A percentile compares a stretch with the other conserved stretches of the same genome.
These are phyloP conservation scores for Microcos paniculata DNA, from an alignment of 345 rosid species.

Conservation along the genomic window DNA sequence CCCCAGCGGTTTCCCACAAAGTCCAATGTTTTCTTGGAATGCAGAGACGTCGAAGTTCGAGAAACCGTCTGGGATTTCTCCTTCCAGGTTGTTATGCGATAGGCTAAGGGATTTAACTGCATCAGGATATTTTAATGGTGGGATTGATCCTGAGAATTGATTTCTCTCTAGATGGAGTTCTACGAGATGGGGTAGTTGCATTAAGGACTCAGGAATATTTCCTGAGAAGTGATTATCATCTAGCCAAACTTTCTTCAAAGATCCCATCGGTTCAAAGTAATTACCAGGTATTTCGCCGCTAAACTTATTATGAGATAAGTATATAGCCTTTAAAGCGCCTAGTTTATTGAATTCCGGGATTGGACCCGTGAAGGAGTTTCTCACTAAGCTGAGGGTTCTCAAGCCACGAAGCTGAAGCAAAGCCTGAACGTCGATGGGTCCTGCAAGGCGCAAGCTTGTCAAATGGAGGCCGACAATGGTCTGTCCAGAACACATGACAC, in stretches of 20 bases:
- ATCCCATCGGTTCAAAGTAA: conserved; percentile 51
- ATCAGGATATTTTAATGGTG: conserved; percentile 28
- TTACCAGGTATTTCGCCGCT: conserved; percentile 52
- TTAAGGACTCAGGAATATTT: conserved; percentile 48
- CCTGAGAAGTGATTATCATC: conserved; percentile 58
- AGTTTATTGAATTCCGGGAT: conserved; percentile 61
- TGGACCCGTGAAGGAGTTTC: conserved; percentile 60
- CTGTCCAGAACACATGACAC: conserved; percentile 49
- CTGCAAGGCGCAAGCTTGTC: conserved; percentile 48
- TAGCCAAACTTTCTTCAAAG: conserved; percentile 59
- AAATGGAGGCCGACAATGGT: conserved; percentile 62
- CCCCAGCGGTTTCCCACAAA: conserved; percentile 56
- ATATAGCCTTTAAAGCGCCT: conserved; percentile 42
- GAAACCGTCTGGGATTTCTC: conserved; percentile 46
- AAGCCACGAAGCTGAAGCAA: conserved; percentile 40
- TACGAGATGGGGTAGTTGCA: conserved; percentile 38
- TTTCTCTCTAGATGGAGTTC: conserved; percentile 73
- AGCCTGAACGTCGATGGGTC: conserved; percentile 48
- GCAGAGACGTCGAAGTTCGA: conserved; percentile 28
- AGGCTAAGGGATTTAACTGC: conserved; percentile 40
- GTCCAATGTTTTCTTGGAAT: conserved; percentile 36
- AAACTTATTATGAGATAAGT: conserved; percentile 54
- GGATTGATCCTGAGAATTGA: conserved; percentile 62
- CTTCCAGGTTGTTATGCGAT: conserved; percentile 59
- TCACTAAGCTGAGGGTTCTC: conserved; percentile 51